phyloP scores from a whole-genome alignment of 140 eudicot species.

The Anethum foeniculum region DNA sequence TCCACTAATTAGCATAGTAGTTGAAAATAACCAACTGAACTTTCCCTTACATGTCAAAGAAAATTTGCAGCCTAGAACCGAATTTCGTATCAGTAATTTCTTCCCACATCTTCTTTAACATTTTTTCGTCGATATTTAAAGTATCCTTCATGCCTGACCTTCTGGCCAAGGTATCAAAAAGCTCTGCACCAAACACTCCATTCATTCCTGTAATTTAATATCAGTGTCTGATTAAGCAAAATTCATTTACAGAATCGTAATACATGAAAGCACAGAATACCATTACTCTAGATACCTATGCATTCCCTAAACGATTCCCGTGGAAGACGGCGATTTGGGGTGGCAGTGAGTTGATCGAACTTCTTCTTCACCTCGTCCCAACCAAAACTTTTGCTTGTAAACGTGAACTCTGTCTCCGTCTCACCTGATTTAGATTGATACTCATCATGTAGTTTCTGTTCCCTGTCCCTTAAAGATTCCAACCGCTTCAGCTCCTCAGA shows the following conservation, averaged over 20 bases:
- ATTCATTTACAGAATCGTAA: neutral
- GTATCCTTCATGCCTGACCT: too few species aligned
- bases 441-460: constrained; percentile 29
- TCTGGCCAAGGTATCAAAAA: too few species aligned
- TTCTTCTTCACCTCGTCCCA: constrained; percentile 61
- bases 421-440: constrained; percentile 53
- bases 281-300: constrained; percentile 43
- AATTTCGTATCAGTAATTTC: too few species aligned
- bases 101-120: too few species aligned
- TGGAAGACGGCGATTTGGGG: constrained; percentile 48
- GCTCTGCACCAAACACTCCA: too few species aligned
- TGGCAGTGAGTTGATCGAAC: constrained; percentile 41
- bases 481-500: constrained; percentile 59
- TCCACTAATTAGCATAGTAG: too few species aligned
- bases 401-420: constrained; percentile 43
- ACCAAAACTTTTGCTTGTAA: constrained; percentile 49
- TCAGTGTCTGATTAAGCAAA: constrained; percentile 22
- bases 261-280: neutral
- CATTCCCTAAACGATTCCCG: constrained; percentile 64
- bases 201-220: constrained; percentile 63
- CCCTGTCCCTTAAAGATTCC: constrained; percentile 37
- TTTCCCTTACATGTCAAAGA: constrained; percentile 95
- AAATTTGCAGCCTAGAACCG: constrained; percentile 75
- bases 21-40: too few species aligned
- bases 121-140: too few species aligned